Evolutionary conservation across 2,329 filamentous ascomycete genomes (phyloP).

Genomic region (Hirsutella rhossiliensis): DNA sequence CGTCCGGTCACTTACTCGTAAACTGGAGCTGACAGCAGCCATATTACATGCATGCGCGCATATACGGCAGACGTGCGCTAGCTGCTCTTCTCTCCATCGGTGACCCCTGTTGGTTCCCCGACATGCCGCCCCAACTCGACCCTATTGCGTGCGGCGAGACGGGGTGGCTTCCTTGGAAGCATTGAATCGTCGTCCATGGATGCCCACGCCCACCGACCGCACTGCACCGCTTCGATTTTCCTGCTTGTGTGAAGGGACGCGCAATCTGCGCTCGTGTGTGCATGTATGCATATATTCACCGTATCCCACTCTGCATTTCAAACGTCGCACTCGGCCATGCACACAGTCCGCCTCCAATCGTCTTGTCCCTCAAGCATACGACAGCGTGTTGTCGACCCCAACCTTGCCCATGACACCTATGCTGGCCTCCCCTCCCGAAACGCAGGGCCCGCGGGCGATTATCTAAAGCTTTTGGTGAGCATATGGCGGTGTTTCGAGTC

Average conservation of each 20-base stretch:
- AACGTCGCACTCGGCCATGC: no score
- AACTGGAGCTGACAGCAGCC: background rate
- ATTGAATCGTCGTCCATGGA: no score
- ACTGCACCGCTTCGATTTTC: no score
- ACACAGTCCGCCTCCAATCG: no score
- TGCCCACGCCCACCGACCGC: no score
- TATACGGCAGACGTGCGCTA: background rate
- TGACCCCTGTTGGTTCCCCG: background rate
- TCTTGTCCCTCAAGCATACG: conserved; percentile 28
- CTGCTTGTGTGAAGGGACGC: no score
- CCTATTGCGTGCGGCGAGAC: no score
- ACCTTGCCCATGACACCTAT: conserved; percentile 55
- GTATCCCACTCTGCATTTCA: no score
- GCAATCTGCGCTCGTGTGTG: no score
- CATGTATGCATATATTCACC: no score
- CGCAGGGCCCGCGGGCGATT: conserved; percentile 59
- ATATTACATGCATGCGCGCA: background rate
- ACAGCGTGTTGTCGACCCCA: conserved; percentile 61
- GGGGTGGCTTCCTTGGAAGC: no score
- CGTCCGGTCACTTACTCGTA: background rate
- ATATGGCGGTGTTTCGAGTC: background rate
- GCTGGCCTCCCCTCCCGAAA: conserved; percentile 53
- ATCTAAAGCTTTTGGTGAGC: conserved; percentile 35
- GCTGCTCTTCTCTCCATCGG: background rate
- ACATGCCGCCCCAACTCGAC: background rate